Base-by-base conservation (phyloP, 2,329 filamentous ascomycete species). In the Sordariomycetes sp. region DNA sequence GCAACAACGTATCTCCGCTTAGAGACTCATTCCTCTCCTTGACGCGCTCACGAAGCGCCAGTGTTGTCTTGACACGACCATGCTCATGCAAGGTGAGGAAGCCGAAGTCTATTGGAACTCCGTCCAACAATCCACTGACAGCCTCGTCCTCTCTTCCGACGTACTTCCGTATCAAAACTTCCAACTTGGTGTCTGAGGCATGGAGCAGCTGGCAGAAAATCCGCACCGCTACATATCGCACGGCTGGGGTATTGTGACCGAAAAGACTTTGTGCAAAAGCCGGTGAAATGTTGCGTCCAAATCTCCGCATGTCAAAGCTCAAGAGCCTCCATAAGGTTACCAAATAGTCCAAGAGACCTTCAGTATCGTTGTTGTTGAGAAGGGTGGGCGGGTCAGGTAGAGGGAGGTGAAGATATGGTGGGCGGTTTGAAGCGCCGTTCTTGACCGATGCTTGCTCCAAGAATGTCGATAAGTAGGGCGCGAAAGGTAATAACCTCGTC, bases 181-280 rank as follows among this genome's bases (percentile, higher is more conserved):
- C 81, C 31, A 83, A 69, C 41, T 85, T 85, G 42, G 71, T 66
- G 55, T 98, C 92, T 4, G 92, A 82, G 20, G 83, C 83, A 47
- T 78, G 77, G 46, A 93, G 75, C 37, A 86, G 75, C 42, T 86
- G 68, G 49, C 82, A 87, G 43, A 94, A 83, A 39, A 88, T 75
- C 42, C 86, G 76, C 36, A 94, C 72, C 11, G 87, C 82, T 40
- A 96, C 67, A 56, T 88, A 94, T 57, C 83, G 76, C 33, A 94
- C 72, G 12, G 72, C 61, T 38, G 59, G 63, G 44, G 70, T 67
- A 30, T 58, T 49, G 51, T 81, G 72, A 33, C 66, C 62, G 45
- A 94, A 82, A 10, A 93, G 63, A 20, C 59, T 58, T 57, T 87
- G 79, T 28, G 94, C 66, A 42, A 74, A 72, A 30, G 75, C 69